A percentile compares a stretch with the other conserved stretches of the same genome.
phyloP scores from a whole-genome alignment of 768 basidiomycete species.

The Mycena chlorophos region DNA sequence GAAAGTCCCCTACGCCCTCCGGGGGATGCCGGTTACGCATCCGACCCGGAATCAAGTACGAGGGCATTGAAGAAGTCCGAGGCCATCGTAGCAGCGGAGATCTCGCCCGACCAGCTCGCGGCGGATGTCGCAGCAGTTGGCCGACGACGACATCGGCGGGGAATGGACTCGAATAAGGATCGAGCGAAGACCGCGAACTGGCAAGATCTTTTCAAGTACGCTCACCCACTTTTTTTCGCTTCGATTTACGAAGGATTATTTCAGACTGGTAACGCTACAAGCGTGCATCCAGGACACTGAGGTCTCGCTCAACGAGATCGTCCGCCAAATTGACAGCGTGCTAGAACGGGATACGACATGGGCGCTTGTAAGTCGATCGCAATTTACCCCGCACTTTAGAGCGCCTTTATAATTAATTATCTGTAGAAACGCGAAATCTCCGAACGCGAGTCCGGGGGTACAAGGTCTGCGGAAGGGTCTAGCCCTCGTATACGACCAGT shows the following conservation, averaged over 20 bases:
- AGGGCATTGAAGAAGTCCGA: conserved; percentile 40
- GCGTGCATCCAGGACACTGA: conserved; percentile 53
- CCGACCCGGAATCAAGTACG: conserved; percentile 66
- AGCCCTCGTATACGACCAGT: conserved; percentile 41
- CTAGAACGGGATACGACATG: conserved; percentile 42
- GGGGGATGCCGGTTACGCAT: conserved; percentile 54
- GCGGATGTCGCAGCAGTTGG: conserved; percentile 26
- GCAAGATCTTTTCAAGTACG: conserved; percentile 75
- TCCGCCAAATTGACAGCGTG: conserved; percentile 48
- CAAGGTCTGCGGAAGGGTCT: conserved; percentile 48
- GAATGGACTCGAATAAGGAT: conserved; percentile 20
- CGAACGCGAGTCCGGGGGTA: conserved; percentile 60
- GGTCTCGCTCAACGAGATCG: conserved; percentile 47
- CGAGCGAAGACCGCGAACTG: conserved; percentile 51
- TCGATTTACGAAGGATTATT: conserved; percentile 3
- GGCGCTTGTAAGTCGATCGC: conserved; percentile 43
- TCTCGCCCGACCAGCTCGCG: conserved; percentile 6
- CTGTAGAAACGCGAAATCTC: conserved; percentile 70
- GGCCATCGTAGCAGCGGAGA: conserved; percentile 18
- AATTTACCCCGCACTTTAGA: conserved; percentile 8
- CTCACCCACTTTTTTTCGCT: conserved; percentile 11
- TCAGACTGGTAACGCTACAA: conserved; percentile 55
- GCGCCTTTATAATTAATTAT: conserved; percentile 32
- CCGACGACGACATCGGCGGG: conserved; percentile 36
- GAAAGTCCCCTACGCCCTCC: conserved; percentile 57